Evolutionary conservation across 495 filamentous ascomycete species (phyloP).

Genomic region (Hypoxylon crocopeplum): DNA sequence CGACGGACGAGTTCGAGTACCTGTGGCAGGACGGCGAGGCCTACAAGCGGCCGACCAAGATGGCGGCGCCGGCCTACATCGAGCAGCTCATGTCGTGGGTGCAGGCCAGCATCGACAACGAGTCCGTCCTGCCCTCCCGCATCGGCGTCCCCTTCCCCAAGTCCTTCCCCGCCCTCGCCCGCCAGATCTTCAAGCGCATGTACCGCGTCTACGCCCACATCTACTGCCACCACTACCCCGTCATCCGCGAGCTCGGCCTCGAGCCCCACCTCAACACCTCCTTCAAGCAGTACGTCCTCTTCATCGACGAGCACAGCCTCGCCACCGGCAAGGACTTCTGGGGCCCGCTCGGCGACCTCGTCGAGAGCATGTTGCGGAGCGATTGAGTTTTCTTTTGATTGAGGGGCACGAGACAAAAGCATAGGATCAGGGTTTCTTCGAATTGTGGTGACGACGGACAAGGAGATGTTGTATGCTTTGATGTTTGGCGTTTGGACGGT

Average conservation of each 20-base stretch:
- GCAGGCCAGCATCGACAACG: conserved; percentile 93
- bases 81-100: conserved; percentile 98
- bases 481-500: conserved; percentile 37
- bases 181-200: conserved; percentile 96
- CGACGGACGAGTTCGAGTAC: conserved; percentile 99
- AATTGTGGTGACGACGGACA: not conserved
- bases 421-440: no score
- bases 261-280: conserved; percentile 98
- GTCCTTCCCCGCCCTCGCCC: conserved; percentile 81
- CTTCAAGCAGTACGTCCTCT: conserved; percentile 99
- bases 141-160: conserved; percentile 97
- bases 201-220: conserved; percentile 99
- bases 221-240: conserved; percentile 99
- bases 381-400: conserved; percentile 60
- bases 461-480: conserved; percentile 24
- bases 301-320: conserved; percentile 90
- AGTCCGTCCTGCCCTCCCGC: conserved; percentile 89
- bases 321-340: conserved; percentile 95
- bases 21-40: conserved; percentile 96
- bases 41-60: conserved; percentile 95
- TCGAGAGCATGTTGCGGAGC: conserved; percentile 94
- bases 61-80: conserved; percentile 96
- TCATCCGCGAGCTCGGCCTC: conserved; percentile 91
- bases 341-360: conserved; percentile 94
- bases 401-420: no score